phyloP scores from a whole-genome alignment of 176 grass and related monocot species.

The Hsuehochloa calcarea region DNA sequence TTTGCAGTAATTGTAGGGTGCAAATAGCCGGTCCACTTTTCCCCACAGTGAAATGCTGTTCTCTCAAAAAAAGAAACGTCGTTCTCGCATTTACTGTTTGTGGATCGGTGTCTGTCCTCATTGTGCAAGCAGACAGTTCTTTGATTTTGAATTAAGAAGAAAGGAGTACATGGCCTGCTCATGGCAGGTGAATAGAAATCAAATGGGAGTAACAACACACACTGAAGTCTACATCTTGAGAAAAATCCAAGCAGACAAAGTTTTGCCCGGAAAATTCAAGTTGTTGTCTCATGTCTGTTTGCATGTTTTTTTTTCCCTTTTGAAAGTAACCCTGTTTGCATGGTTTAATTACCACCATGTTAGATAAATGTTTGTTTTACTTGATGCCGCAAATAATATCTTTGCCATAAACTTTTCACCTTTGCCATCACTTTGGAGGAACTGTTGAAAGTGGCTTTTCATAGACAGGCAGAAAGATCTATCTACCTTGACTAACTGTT shows the following conservation, averaged over 20 bases:
- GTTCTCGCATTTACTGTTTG: background rate
- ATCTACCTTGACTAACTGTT: constrained; percentile 34
- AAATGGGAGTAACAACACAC: background rate
- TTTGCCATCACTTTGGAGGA: constrained; percentile 12
- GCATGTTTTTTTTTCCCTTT: background rate
- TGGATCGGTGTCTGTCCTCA: constrained; percentile 8
- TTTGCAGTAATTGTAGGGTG: constrained; percentile 6
- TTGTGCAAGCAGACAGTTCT: background rate
- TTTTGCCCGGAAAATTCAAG: background rate
- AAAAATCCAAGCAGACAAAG: background rate
- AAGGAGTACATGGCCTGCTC: background rate
- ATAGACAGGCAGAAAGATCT: constrained; percentile 30
- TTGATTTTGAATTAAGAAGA: no score
- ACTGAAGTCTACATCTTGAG: background rate
- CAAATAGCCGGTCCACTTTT: background rate
- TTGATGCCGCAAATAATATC: constrained; percentile 18
- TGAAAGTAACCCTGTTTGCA: background rate
- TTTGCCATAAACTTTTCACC: constrained; percentile 13
- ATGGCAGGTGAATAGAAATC: background rate
- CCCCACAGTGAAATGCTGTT: constrained; percentile 13
- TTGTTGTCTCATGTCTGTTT: background rate
- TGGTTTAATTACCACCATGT: background rate
- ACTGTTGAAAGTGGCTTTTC: constrained; percentile 33
- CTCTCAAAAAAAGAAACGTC: constrained; percentile 6
- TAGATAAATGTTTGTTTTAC: background rate